Evolutionary conservation across 2,329 filamentous ascomycete genomes (phyloP), one percentile per base, ranked within the genome.

Genomic region (Colletotrichum tropicale): DNA sequence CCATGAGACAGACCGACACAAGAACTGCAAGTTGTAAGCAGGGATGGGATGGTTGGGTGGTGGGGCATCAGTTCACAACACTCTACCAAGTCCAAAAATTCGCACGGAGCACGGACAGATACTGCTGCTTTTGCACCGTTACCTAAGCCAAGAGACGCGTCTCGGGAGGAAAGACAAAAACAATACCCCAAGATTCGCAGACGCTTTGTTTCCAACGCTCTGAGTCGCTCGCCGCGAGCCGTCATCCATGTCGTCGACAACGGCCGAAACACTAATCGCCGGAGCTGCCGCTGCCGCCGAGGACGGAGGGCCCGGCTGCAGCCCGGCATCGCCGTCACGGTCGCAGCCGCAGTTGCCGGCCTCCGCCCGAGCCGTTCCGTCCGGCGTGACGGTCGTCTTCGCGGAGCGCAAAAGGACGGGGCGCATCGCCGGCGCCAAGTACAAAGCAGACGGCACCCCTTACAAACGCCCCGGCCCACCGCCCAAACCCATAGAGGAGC

Each of bases 391-490:
- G 26, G 58, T 64, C 6, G 58, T 74, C 66, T 70, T 43, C 26
- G 38, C 71, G 21, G 65, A 70, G 56, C 55, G 65, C n/a, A 62
- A 52, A 30, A 18, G 70, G 16, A 70, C 36, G n/a, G 65, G 65
- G 16, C 68, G 24, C 43, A 6, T 66, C 21, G 43, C 68, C 12
- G 69, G 69, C 48, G 18, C 43, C 34, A 67, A 34, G 26, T 66
- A 66, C 64, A 72, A 73, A 16, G 67, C 71, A n/a, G 60, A 74
- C 48, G 71, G 60, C 67, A 66, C 71, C 13, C 66, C 32, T 12
- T 70, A 74, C 43, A 65, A 58, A 12, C 21, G 66, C n/a, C 24
- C 71, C 38, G 71, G 71, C 18, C 66, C 66, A 26, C 6, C 66
- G 58, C 66, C 66, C 8, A 56, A 64, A 32, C 70, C 70, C 8